These are phyloP conservation scores for Aspergillus neoniger DNA, from an alignment of 2,329 filamentous ascomycete species.

Conservation along the genomic window DNA sequence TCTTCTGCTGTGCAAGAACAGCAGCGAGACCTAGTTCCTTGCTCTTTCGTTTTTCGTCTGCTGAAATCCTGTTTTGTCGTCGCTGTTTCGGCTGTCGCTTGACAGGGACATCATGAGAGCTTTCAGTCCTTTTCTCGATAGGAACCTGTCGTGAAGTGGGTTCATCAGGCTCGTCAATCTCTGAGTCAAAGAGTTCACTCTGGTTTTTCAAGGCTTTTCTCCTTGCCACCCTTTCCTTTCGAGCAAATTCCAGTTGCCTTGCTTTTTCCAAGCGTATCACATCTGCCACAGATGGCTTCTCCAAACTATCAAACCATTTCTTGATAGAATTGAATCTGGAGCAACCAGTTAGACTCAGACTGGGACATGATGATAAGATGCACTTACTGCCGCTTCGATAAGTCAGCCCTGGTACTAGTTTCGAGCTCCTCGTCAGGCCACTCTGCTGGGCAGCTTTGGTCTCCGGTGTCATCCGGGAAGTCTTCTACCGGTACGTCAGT, in stretches of 20 bases:
- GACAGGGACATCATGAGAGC: background rate
- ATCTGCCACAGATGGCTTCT: conserved; percentile 13
- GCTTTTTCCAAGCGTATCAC: conserved; percentile 15
- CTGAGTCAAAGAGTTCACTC: background rate
- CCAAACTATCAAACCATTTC: conserved; percentile 9
- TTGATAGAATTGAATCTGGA: conserved; percentile 16
- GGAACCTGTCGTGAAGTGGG: background rate
- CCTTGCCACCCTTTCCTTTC: conserved; percentile 9
- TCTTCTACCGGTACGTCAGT: background rate
- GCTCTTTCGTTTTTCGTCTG: conserved; percentile 18
- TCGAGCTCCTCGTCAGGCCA: conserved; percentile 1
- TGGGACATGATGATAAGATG: background rate
- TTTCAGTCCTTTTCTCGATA: background rate
- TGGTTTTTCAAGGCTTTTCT: conserved; percentile 4
- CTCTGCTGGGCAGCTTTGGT: background rate
- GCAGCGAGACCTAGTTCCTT: conserved; percentile 17
- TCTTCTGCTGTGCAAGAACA: background rate
- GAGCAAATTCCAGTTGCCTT: conserved; percentile 5
- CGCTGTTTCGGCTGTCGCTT: background rate
- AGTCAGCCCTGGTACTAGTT: background rate
- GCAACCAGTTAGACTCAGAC: background rate
- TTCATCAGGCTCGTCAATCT: background rate
- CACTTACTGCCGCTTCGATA: conserved; percentile 5
- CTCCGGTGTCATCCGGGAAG: background rate
- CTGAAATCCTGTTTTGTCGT: conserved; percentile 17